A percentile compares a stretch with the other conserved stretches of the same genome.
Conservation (phyloP, 305 asterid genomes). For the Fraxinus latifolia region DNA sequence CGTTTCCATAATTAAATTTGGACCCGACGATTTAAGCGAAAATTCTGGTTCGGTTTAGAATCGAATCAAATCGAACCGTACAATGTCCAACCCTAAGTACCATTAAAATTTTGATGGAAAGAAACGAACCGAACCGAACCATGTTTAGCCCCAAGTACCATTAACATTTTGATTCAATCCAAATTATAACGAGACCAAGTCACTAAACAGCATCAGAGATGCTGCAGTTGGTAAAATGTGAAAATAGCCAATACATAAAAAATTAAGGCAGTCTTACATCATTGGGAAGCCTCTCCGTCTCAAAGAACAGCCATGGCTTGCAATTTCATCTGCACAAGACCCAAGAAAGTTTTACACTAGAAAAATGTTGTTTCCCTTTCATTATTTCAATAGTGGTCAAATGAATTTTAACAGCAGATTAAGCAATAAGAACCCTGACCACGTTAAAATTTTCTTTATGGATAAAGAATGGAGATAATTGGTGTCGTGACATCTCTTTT, state of each 20-base stretch:
- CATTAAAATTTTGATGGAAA: too few relatives aligned
- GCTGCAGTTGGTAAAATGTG: slow-evolving; percentile 9
- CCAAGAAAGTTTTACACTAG: not conserved
- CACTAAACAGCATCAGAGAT: not conserved
- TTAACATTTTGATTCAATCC: too few relatives aligned
- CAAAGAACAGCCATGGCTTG: slow-evolving; percentile 12
- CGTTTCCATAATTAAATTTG: too few relatives aligned
- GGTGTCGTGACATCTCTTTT: not conserved
- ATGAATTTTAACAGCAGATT: not conserved
- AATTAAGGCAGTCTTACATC: slow-evolving; percentile 10
- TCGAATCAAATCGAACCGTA: too few relatives aligned
- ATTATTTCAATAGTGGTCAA: not conserved
- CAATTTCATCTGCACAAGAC: slow-evolving; percentile 30
- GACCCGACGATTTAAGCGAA: too few relatives aligned
- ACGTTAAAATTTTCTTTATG: not conserved
- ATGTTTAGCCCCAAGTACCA: too few relatives aligned
- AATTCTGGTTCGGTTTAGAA: too few relatives aligned
- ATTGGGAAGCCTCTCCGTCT: slow-evolving; percentile 27
- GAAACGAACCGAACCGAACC: too few relatives aligned
- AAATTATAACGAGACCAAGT: not conserved
- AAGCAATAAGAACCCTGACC: not conserved
- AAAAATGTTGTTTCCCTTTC: not conserved
- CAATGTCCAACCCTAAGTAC: too few relatives aligned
- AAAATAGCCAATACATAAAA: slow-evolving; percentile 1
- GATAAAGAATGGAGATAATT: not conserved